phyloP scores from a whole-genome alignment of 768 basidiomycete species.

The Pluteus cervinus region DNA sequence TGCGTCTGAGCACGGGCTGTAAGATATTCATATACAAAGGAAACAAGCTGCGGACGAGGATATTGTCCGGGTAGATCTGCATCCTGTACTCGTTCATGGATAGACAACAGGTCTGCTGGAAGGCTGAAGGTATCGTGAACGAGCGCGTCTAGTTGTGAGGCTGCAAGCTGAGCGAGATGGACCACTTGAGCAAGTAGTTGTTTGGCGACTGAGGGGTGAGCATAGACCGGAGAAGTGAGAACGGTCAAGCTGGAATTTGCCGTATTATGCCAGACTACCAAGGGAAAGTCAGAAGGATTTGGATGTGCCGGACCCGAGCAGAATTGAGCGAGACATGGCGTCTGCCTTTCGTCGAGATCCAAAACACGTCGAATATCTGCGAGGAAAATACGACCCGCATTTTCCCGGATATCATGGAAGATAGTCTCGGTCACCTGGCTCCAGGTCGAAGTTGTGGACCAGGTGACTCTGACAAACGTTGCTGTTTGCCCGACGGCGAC shows the following conservation, averaged over 20 bases:
- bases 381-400: constrained; percentile 7
- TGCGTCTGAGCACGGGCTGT: constrained; percentile 14
- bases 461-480: constrained; percentile 18
- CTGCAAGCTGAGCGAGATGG: constrained; percentile 12
- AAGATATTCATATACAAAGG: constrained; percentile 26
- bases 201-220: constrained; percentile 18
- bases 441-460: constrained; percentile 19
- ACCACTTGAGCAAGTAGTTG: constrained; percentile 22
- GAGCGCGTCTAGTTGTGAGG: constrained; percentile 7
- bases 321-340: constrained; percentile 20
- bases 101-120: constrained; percentile 17
- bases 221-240: constrained; percentile 8
- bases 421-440: constrained; percentile 11
- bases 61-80: constrained; percentile 16
- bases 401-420: not conserved
- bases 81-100: constrained; percentile 17
- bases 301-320: constrained; percentile 6
- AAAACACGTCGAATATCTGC: constrained; percentile 12
- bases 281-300: constrained; percentile 12
- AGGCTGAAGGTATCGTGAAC: constrained; percentile 10
- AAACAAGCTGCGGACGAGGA: constrained; percentile 14
- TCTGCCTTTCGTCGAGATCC: constrained; percentile 18
- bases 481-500: too few relatives aligned
- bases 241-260: constrained; percentile 9
- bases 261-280: constrained; percentile 13